Conservation (phyloP, 1,284 basidiomycete genomes). For the Coniferiporia weirii region DNA sequence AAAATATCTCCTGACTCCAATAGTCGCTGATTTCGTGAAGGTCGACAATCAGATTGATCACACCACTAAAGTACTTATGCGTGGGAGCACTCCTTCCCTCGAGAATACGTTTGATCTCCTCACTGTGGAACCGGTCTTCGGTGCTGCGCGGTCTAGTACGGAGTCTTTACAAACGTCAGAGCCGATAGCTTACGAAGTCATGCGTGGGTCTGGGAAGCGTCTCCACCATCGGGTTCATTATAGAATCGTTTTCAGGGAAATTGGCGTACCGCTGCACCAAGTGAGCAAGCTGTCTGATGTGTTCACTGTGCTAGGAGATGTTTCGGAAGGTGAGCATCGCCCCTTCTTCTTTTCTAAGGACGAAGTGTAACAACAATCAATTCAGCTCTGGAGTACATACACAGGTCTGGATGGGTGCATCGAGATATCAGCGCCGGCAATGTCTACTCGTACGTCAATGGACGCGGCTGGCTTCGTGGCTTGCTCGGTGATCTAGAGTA, state of each 20-base stretch:
- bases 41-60: slow-evolving; percentile 1
- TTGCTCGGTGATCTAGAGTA: background rate
- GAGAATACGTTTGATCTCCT: background rate
- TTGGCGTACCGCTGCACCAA: background rate
- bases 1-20: background rate
- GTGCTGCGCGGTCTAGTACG: background rate
- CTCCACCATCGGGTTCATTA: slow-evolving; percentile 7
- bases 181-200: background rate
- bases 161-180: too few species aligned
- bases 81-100: background rate
- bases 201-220: background rate
- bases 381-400: background rate
- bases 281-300: background rate
- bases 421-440: background rate
- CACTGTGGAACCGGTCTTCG: background rate
- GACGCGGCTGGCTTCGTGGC: background rate
- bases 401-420: background rate
- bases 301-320: background rate
- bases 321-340: background rate
- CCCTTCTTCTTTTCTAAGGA: background rate
- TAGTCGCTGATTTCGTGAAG: background rate
- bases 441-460: background rate
- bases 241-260: background rate
- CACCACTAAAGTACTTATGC: slow-evolving; percentile 3
- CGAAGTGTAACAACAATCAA: background rate